Evolutionary conservation across 169 alveolate species (phyloP), one percentile per base, ranked within the genome.

Genomic region (Cryptosporidium xiaoi): DNA sequence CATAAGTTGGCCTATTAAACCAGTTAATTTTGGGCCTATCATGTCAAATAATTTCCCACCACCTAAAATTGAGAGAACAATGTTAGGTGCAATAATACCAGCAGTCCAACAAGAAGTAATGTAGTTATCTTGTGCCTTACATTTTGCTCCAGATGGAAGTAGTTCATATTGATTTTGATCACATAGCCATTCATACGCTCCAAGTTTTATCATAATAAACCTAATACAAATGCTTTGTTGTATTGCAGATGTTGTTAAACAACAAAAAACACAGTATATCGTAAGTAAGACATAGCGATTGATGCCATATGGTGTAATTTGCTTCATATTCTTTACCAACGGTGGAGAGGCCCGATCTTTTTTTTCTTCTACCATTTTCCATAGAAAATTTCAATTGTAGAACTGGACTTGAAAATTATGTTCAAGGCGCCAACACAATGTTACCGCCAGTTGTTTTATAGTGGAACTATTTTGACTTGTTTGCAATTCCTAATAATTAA

Each of bases 71-170:
- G 87, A 77, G 18, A 77, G 64, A n/a, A 77, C 44, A 12, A 77
- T 60, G 12, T 77, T 77, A 8, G 87, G 87, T 60, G 87, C 87
- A 71, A 77, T 77, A 27, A 77, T 77, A 27, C 87, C 87, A 40
- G 87, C 87, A 8, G 87, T 77, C 87, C 87, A 77, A 20, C 87
- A 77, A 40, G 87, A 46, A 15, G 87, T 77, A 31, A 77, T 60
- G 12, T 56, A 46, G 64, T 77, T 77, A 46, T 77, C 87, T 60
- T 77, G 87, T 4, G 65, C 69, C 15, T 62, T 77, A 16, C 87
- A 77, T 12, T 58, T 77, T 56, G 87, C 87, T 40, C 87, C 87
- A 16, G 87, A 46, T 40, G 87, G 77, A 40, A 77, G 64, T 5
- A 60, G 24, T 36, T 77, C 87, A 16, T 36, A 16, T 3, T 36